Percentiles rank a stretch among this genome's conserved stretches.
These are phyloP conservation scores for Rhizopus arrhizus DNA, from an alignment of 371 early-diverging fungal genomes.

Conservation along the genomic window DNA sequence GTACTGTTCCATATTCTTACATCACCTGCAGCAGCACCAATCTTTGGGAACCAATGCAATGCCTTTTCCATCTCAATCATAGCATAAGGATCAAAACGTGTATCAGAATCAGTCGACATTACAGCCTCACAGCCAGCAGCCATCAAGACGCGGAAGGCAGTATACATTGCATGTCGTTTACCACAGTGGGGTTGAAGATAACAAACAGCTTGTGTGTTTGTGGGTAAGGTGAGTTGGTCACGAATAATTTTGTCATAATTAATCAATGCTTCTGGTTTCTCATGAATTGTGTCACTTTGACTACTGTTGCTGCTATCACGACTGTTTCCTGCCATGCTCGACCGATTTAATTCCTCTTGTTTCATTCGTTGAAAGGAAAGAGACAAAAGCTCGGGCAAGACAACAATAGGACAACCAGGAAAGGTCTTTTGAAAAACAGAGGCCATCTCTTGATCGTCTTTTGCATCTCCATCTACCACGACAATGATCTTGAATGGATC, in stretches of 20 bases:
- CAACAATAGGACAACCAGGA: constrained; percentile 47
- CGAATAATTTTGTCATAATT: constrained; percentile 20
- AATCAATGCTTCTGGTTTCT: constrained; percentile 3
- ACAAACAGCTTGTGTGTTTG: constrained; percentile 51
- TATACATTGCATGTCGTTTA: constrained; percentile 70
- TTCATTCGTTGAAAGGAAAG: constrained; percentile 19
- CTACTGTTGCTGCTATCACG: constrained; percentile 13
- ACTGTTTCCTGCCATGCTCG: constrained; percentile 12
- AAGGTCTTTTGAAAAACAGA: constrained; percentile 59
- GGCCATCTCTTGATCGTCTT: constrained; percentile 64
- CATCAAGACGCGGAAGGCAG: constrained; percentile 59
- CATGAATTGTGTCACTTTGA: constrained; percentile 14
- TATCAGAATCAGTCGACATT: constrained; percentile 70
- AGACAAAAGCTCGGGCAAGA: constrained; percentile 52
- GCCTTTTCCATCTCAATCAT: constrained; percentile 55
- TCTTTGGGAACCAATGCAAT: constrained; percentile 49
- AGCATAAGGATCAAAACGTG: constrained; percentile 59
- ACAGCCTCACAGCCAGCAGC: constrained; percentile 61
- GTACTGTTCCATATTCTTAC: constrained; percentile 64
- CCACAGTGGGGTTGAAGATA: constrained; percentile 65
- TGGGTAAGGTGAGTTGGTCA: constrained; percentile 33
- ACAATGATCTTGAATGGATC: constrained; percentile 57
- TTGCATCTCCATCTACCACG: constrained; percentile 65
- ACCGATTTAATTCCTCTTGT: constrained; percentile 17
- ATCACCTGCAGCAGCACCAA: constrained; percentile 69